These are phyloP conservation scores for Multifurca ochricompacta DNA, from an alignment of 768 basidiomycete genomes.

Conservation along the genomic window DNA sequence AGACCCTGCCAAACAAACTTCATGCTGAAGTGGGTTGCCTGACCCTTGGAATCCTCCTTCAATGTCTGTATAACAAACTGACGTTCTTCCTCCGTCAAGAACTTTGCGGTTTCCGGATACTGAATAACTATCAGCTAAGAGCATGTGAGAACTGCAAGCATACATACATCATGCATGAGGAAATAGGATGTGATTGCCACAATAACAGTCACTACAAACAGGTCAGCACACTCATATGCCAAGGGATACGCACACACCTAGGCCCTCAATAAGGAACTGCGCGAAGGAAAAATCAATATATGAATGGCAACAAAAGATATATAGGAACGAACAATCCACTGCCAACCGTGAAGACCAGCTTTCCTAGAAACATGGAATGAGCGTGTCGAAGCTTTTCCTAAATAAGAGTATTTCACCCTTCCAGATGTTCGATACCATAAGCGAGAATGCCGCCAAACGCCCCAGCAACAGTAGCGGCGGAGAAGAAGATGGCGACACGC, in stretches of 20 bases:
- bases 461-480: slow-evolving; percentile 48
- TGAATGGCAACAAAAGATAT: neutral
- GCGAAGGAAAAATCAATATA: neutral
- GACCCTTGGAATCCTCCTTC: slow-evolving; percentile 24
- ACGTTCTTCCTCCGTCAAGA: slow-evolving; percentile 33
- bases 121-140: slow-evolving; percentile 9
- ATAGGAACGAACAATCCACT: slow-evolving; percentile 39
- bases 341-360: slow-evolving; percentile 34
- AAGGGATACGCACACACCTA: slow-evolving; percentile 22
- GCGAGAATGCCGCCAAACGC: slow-evolving; percentile 44
- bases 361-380: slow-evolving; percentile 14
- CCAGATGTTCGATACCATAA: slow-evolving; percentile 39
- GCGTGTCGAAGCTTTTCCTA: neutral
- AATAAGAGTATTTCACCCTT: slow-evolving; percentile 28
- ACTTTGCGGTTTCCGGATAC: slow-evolving; percentile 40
- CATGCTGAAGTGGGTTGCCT: slow-evolving; percentile 29
- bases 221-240: neutral
- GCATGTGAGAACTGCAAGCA: neutral
- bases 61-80: slow-evolving; percentile 27
- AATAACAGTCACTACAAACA: slow-evolving; percentile 25
- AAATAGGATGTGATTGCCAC: slow-evolving; percentile 36
- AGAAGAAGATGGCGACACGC: slow-evolving; percentile 58
- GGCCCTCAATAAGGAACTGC: slow-evolving; percentile 41
- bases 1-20: slow-evolving; percentile 32
- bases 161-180: slow-evolving; percentile 33